Conservation (phyloP, 2,329 filamentous ascomycete genomes). For the Fusarium sp. region DNA sequence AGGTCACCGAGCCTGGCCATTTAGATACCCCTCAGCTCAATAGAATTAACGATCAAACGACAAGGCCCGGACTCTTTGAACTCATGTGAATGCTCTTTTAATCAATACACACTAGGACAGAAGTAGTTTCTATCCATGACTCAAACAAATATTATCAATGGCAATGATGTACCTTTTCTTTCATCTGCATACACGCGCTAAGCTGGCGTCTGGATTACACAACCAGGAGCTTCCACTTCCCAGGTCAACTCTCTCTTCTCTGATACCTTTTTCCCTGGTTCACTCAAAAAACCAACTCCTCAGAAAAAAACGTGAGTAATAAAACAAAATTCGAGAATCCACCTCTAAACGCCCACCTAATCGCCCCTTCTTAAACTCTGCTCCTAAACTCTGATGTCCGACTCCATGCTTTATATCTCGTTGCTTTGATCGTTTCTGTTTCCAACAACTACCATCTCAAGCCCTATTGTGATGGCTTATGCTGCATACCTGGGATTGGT, state of each 20-base stretch:
- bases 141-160: conserved; percentile 20
- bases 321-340: conserved; percentile 44
- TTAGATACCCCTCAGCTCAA: conserved; percentile 48
- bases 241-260: conserved; percentile 24
- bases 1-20: conserved; percentile 9
- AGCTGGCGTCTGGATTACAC: conserved; percentile 37
- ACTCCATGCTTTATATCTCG: conserved; percentile 3
- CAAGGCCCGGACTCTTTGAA: neutral
- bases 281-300: conserved; percentile 37
- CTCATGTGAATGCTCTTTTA: neutral
- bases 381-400: conserved; percentile 3
- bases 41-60: conserved; percentile 38
- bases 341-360: conserved; percentile 47
- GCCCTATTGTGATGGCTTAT: conserved; percentile 46
- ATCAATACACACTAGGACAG: neutral
- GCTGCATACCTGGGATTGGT: conserved; percentile 57
- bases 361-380: conserved; percentile 11
- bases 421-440: conserved; percentile 14
- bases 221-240: conserved; percentile 31
- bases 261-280: conserved; percentile 37
- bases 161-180: conserved; percentile 29
- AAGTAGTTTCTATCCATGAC: neutral
- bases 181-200: conserved; percentile 41
- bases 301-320: conserved; percentile 31
- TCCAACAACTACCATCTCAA: conserved; percentile 16